These are phyloP conservation scores for Ogataea hybrid DNA, from an alignment of 1,139 yeast genomes.

Conservation along the genomic window DNA sequence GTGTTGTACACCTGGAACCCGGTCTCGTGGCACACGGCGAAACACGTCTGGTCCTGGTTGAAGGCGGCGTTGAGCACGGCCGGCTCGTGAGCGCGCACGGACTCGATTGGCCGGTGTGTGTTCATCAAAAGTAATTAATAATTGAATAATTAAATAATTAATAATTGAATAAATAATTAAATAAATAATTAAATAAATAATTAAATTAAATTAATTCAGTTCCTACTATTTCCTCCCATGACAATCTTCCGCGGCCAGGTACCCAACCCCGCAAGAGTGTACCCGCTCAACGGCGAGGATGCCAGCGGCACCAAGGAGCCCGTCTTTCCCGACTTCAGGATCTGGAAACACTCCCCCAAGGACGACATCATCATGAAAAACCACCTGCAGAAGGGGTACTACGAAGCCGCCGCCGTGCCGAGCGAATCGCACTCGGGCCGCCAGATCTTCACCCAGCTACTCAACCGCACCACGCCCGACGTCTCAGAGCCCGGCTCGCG, in stretches of 20 bases:
- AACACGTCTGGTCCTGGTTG: slow-evolving; percentile 90
- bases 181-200: background rate
- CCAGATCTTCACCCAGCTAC: slow-evolving; percentile 42
- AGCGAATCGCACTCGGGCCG: slow-evolving; percentile 60
- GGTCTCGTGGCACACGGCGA: slow-evolving; percentile 75
- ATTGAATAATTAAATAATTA: too few relatives aligned
- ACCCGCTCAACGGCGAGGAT: slow-evolving; percentile 33
- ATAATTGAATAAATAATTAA: background rate
- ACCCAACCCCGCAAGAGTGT: slow-evolving; percentile 35
- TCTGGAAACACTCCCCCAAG: slow-evolving; percentile 67
- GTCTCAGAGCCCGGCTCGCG: slow-evolving; percentile 11
- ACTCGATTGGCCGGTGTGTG: slow-evolving; percentile 37
- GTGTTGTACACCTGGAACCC: slow-evolving; percentile 89
- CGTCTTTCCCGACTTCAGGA: slow-evolving; percentile 72
- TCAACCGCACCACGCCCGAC: slow-evolving; percentile 32
- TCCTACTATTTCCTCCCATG: background rate
- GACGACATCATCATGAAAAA: slow-evolving; percentile 51
- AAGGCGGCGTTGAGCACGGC: slow-evolving; percentile 60
- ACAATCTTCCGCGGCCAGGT: slow-evolving; percentile 21
- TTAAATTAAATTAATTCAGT: background rate
- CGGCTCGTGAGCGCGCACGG: slow-evolving; percentile 33
- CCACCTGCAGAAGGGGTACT: slow-evolving; percentile 58
- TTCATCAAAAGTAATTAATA: slow-evolving; percentile 33
- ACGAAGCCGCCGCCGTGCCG: slow-evolving; percentile 51
- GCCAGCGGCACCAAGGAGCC: slow-evolving; percentile 13